Percentiles rank a stretch among this genome's conserved stretches.
These are phyloP conservation scores for Saccharomyces hybrid DNA, from an alignment of 1,139 yeast species.

Conservation along the genomic window DNA sequence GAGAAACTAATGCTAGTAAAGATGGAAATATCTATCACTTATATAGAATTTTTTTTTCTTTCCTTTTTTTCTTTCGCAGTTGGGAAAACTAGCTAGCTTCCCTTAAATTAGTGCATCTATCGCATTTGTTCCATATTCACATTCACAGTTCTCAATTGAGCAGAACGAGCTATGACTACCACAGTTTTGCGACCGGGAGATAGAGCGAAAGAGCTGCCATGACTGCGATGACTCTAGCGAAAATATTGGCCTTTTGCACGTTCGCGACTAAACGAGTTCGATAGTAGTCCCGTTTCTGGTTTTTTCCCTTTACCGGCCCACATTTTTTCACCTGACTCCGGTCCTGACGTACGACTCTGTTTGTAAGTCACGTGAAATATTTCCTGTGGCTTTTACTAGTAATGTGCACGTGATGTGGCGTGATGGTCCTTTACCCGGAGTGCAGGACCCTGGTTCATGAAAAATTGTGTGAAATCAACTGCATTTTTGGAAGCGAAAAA, in stretches of 20 bases:
- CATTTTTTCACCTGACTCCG: background rate
- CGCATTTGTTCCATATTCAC: background rate
- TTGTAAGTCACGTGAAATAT: background rate
- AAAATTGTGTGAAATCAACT: background rate
- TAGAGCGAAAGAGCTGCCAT: background rate
- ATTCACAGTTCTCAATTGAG: background rate
- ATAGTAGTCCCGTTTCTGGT: background rate
- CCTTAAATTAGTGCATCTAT: background rate
- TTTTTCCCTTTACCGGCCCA: background rate
- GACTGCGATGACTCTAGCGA: background rate
- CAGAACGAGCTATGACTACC: conserved; percentile 1
- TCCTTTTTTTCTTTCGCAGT: background rate
- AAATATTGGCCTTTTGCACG: background rate
- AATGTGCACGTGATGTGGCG: background rate
- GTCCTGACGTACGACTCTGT: background rate
- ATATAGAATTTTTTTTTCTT: background rate
- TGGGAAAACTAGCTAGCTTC: background rate
- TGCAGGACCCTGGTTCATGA: background rate
- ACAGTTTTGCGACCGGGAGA: background rate
- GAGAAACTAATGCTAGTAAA: background rate
- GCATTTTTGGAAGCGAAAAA: background rate
- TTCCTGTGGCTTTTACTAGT: background rate
- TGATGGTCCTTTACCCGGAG: background rate
- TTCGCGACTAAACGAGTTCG: background rate
- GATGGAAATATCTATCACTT: background rate